A percentile compares a stretch with the other conserved stretches of the same genome.
These are phyloP conservation scores for Ustilago hordei DNA, from an alignment of 1,284 basidiomycete species.

Conservation along the genomic window DNA sequence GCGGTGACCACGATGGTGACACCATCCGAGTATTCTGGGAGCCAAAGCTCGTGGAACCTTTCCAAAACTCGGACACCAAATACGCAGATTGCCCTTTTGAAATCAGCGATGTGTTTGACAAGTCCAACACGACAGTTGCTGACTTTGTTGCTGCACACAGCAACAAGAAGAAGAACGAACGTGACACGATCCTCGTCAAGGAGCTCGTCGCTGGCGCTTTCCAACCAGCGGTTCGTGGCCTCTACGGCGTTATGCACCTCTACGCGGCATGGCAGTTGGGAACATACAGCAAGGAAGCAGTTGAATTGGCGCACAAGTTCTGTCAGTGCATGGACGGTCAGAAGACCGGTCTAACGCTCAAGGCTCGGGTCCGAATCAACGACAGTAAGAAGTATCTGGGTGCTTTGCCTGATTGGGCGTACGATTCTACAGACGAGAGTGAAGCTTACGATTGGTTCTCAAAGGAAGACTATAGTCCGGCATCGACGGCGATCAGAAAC, in stretches of 20 bases:
- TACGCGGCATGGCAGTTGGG: constrained; percentile 43
- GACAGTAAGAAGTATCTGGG: constrained; percentile 35
- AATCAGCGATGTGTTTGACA: constrained; percentile 53
- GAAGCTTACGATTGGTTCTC: constrained; percentile 27
- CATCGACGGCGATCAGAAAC: constrained; percentile 18
- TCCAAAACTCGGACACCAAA: constrained; percentile 39
- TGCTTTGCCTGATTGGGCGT: constrained; percentile 36
- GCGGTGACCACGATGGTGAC: constrained; percentile 67
- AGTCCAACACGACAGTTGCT: constrained; percentile 28
- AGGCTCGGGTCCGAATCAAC: constrained; percentile 21
- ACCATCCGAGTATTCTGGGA: constrained; percentile 57
- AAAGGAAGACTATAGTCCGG: constrained; percentile 1
- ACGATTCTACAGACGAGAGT: constrained; percentile 14
- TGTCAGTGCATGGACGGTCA: constrained; percentile 41
- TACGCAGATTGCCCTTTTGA: constrained; percentile 56
- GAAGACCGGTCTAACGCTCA: constrained; percentile 44
- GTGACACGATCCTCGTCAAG: constrained; percentile 28
- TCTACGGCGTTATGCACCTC: constrained; percentile 44
- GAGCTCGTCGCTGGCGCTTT: constrained; percentile 29
- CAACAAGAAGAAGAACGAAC: constrained; percentile 21
- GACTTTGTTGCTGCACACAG: constrained; percentile 35
- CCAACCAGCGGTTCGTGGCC: constrained; percentile 19
- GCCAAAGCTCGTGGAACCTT: constrained; percentile 42
- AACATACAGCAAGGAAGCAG: constrained; percentile 21
- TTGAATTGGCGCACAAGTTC: constrained; percentile 47